These are phyloP conservation scores for Beverwykella pulmonaria DNA, from an alignment of 495 filamentous ascomycete genomes.

Conservation along the genomic window DNA sequence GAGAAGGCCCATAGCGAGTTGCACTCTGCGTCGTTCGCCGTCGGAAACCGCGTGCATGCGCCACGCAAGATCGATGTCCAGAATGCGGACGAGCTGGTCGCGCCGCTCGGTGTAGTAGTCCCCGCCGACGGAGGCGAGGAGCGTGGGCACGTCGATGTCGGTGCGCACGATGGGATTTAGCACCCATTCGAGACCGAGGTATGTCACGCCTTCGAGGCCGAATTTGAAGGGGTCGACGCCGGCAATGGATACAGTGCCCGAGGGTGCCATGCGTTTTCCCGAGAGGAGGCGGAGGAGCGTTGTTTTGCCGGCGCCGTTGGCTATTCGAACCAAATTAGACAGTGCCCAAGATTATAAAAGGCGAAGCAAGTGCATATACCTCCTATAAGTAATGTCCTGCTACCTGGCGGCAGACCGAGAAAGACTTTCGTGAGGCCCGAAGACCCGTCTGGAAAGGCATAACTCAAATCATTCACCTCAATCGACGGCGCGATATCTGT, in stretches of 20 bases:
- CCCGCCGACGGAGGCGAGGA: conserved; percentile 84
- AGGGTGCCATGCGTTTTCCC: conserved; percentile 90
- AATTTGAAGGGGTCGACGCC: conserved; percentile 90
- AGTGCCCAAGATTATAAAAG: neutral
- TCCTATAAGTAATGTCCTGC: conserved; percentile 89
- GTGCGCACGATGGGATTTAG: conserved; percentile 95
- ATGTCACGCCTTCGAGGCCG: conserved; percentile 87
- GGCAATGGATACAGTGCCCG: conserved; percentile 68
- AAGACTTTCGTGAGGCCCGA: conserved; percentile 70
- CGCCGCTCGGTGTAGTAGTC: conserved; percentile 76
- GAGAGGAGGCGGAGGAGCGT: conserved; percentile 86
- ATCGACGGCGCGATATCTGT: conserved; percentile 57
- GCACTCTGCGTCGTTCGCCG: conserved; percentile 86
- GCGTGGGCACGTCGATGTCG: conserved; percentile 86
- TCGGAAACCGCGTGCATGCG: conserved; percentile 93
- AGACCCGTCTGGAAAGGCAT: conserved; percentile 82
- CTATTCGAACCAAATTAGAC: conserved; percentile 47
- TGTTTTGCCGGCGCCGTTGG: conserved; percentile 97
- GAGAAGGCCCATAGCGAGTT: conserved; percentile 93
- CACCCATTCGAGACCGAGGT: conserved; percentile 97
- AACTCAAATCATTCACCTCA: conserved; percentile 73
- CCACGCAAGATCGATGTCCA: conserved; percentile 91
- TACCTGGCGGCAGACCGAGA: conserved; percentile 76
- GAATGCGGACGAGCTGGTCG: conserved; percentile 81
- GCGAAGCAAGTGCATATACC: conserved; percentile 52